Percentiles rank a stretch among this genome's conserved stretches.
These are phyloP conservation scores for Rubia yunnanensis DNA, from an alignment of 257 asterid species.

Conservation along the genomic window DNA sequence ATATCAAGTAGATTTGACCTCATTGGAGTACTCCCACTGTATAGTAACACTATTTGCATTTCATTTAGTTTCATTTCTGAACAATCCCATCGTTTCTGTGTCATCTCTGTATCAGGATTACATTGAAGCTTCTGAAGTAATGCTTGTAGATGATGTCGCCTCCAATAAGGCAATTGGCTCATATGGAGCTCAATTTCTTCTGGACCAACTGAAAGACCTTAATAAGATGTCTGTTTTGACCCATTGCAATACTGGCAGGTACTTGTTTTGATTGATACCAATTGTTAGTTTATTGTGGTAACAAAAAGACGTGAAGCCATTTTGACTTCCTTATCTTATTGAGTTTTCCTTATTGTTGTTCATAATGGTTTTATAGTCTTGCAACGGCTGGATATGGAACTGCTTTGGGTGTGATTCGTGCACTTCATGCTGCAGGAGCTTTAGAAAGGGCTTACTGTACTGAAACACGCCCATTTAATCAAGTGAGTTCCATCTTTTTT, in stretches of 20 bases:
- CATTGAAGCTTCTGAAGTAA: conserved; percentile 70
- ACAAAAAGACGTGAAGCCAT: conserved; percentile 1
- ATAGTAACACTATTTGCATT: background rate
- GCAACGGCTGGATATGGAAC: conserved; percentile 99
- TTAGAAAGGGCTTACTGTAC: conserved; percentile 90
- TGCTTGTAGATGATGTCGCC: conserved; percentile 86
- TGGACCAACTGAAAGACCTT: conserved; percentile 31
- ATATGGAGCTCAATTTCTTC: conserved; percentile 62
- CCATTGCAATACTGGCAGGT: conserved; percentile 99
- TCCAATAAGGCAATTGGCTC: conserved; percentile 85
- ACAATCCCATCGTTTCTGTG: background rate
- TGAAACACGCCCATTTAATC: conserved; percentile 96
- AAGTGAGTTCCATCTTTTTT: conserved; percentile 34
- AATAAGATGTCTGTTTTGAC: conserved; percentile 62
- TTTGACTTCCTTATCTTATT: conserved; percentile 13
- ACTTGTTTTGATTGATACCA: background rate
- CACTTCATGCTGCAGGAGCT: conserved; percentile 61
- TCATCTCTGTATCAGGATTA: conserved; percentile 43
- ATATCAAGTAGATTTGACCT: background rate
- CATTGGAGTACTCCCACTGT: background rate
- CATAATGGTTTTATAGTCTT: conserved; percentile 36
- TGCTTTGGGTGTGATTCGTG: conserved; percentile 93
- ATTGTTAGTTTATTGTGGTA: background rate
- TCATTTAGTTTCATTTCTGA: background rate
- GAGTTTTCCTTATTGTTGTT: conserved; percentile 16